Base-by-base conservation (phyloP, 2,329 filamentous ascomycete genomes). In the Paecilomyces dactylethromorphus region DNA sequence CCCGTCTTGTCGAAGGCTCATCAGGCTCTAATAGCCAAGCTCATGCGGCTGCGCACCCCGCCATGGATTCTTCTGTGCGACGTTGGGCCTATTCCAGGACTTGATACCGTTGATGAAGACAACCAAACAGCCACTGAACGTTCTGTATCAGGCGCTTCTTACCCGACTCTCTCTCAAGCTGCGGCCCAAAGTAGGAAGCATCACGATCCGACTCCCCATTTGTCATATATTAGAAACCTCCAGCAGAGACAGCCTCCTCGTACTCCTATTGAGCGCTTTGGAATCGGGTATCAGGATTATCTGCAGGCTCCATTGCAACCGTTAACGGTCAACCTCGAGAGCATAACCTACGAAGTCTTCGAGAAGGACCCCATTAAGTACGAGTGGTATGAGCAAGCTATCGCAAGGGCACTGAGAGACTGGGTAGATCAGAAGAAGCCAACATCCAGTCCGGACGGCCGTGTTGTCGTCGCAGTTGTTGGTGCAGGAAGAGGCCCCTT, bases 351-450 rank as follows among this genome's bases (percentile, higher is more conserved):
- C 73, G 94, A 99, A 71, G 93, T 97, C 1, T 99, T 99, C 68
- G 94, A 99, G 73, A 95, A 95, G 65, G 95, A 99, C 64, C 94
- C 94, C 0, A 90, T 99, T 76, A 99, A 99, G 76, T 99, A 99
- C 72, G 87, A 92, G 63, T 95, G 93, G 82, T 99, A 99, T 71
- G 92, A 97, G 73, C 81, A 83, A 53, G 94, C 94, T 13, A 88
- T 95, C 58, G 84, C 85, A 3, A 85, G 90, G 63, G 93, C 94
- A 0, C 80, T 99, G 62, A 81, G 78, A 12, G 92, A 97, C 68
- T 95, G 94, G 88, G 82, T 82, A 59, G 77, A 81, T 39, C 81
- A 90, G 59, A 80, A 84, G 32, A 92, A 91, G 69, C 87, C 91
- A 0, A 90, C 87, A 0, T 91, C 88, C 3, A 88, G 88, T 12